Percentiles rank a stretch among this genome's conserved stretches.
These are phyloP conservation scores for Chrysanthemum seticuspe DNA, from an alignment of 129 eudicot genomes.

Conservation along the genomic window DNA sequence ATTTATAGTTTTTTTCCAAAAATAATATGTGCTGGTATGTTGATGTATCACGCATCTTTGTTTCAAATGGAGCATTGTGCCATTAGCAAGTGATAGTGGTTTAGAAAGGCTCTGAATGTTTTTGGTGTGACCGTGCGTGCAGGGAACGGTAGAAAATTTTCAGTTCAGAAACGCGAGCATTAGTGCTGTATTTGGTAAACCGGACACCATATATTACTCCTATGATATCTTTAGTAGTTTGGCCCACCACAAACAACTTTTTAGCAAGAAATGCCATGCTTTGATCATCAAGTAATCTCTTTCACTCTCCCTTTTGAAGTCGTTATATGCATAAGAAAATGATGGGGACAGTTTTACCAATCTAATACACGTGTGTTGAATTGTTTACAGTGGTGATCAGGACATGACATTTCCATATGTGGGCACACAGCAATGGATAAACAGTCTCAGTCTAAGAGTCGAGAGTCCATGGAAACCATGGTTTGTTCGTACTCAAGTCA, in stretches of 20 bases:
- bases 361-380: not conserved
- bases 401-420: conserved; percentile 39
- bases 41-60: not conserved
- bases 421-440: conserved; percentile 34
- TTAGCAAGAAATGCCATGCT: conserved; percentile 24
- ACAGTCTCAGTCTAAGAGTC: conserved; percentile 28
- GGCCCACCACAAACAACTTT: conserved; percentile 21
- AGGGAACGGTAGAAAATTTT: conserved; percentile 28
- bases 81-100: not conserved
- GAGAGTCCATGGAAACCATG: conserved; percentile 40
- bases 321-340: not conserved
- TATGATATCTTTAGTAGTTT: conserved; percentile 33
- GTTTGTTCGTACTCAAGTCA: conserved; percentile 41
- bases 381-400: conserved; percentile 38
- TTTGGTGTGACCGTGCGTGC: conserved; percentile 12
- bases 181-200: conserved; percentile 14
- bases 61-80: not conserved
- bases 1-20: too few relatives aligned
- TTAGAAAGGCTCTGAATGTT: not conserved
- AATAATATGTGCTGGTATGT: not conserved
- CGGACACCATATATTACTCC: conserved; percentile 24
- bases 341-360: too few relatives aligned
- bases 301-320: not conserved
- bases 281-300: conserved; percentile 35
- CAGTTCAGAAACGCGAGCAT: conserved; percentile 20